phyloP scores from a whole-genome alignment of 73 alveolate species.

The Paramecium tetraurelia region DNA sequence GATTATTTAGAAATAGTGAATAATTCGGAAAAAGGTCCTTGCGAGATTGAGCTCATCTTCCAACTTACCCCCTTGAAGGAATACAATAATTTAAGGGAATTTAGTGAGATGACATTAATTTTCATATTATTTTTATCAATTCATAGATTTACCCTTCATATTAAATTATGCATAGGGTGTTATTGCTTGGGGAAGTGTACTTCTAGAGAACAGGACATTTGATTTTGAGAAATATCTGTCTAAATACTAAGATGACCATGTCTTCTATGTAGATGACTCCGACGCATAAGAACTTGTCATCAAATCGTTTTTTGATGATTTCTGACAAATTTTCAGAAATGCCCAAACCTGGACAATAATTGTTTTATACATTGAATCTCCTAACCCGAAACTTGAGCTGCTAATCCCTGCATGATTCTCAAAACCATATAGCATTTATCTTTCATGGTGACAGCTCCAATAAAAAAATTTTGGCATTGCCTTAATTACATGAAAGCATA shows the following conservation, averaged over 20 bases:
- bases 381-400: background rate
- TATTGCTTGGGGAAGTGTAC: background rate
- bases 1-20: constrained; percentile 14
- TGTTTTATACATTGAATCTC: background rate
- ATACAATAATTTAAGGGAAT: constrained; percentile 4
- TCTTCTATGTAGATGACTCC: background rate
- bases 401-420: background rate
- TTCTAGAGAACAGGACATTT: constrained; percentile 15
- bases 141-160: background rate
- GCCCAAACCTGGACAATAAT: background rate
- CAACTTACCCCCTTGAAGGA: constrained; percentile 14
- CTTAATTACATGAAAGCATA: constrained; percentile 18
- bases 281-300: background rate
- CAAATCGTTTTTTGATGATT: background rate
- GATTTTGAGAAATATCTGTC: background rate
- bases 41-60: background rate
- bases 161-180: background rate
- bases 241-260: background rate
- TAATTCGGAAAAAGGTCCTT: constrained; percentile 39
- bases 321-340: background rate
- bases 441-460: background rate
- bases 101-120: background rate
- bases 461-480: background rate
- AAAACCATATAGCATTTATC: background rate
- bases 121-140: background rate